Percentiles rank a stretch among this genome's conserved stretches.
These are phyloP conservation scores for Cadophora luteo-olivacea DNA, from an alignment of 2,329 filamentous ascomycete species.

Conservation along the genomic window DNA sequence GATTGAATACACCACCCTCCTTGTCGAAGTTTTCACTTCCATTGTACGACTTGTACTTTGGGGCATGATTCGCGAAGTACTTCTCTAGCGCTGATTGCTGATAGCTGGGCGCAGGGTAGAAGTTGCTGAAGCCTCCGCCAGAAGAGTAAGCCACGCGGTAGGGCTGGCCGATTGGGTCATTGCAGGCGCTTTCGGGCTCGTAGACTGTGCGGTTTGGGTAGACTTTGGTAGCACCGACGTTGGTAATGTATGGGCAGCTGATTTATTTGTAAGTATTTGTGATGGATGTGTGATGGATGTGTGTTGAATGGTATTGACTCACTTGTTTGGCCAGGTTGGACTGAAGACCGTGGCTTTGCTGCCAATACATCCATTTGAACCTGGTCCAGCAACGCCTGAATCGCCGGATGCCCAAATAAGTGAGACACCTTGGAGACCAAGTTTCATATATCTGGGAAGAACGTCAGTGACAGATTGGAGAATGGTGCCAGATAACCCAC, in stretches of 20 bases:
- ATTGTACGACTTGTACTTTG: slow-evolving; percentile 22
- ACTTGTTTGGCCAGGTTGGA: slow-evolving; percentile 52
- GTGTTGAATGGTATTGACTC: slow-evolving; percentile 59
- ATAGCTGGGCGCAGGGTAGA: slow-evolving; percentile 53
- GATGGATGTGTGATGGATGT: slow-evolving; percentile 58
- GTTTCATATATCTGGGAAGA: slow-evolving; percentile 50
- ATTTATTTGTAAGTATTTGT: slow-evolving; percentile 57
- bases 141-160: slow-evolving; percentile 45
- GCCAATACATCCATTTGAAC: slow-evolving; percentile 43
- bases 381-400: slow-evolving; percentile 47
- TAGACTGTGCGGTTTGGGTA: slow-evolving; percentile 36
- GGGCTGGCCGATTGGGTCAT: slow-evolving; percentile 45
- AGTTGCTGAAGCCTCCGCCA: slow-evolving; percentile 58
- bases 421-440: slow-evolving; percentile 54
- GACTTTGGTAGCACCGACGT: slow-evolving; percentile 35
- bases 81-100: slow-evolving; percentile 46
- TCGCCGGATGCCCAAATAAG: slow-evolving; percentile 56
- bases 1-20: slow-evolving; percentile 30
- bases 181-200: slow-evolving; percentile 45
- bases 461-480: background rate
- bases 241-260: slow-evolving; percentile 45
- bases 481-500: slow-evolving; percentile 41
- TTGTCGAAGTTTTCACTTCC: slow-evolving; percentile 46
- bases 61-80: slow-evolving; percentile 35
- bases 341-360: slow-evolving; percentile 57